A percentile compares a stretch with the other conserved stretches of the same genome.
phyloP scores from a whole-genome alignment of 2,329 filamentous ascomycete species.

The Pseudocercospora pini-densiflorae region DNA sequence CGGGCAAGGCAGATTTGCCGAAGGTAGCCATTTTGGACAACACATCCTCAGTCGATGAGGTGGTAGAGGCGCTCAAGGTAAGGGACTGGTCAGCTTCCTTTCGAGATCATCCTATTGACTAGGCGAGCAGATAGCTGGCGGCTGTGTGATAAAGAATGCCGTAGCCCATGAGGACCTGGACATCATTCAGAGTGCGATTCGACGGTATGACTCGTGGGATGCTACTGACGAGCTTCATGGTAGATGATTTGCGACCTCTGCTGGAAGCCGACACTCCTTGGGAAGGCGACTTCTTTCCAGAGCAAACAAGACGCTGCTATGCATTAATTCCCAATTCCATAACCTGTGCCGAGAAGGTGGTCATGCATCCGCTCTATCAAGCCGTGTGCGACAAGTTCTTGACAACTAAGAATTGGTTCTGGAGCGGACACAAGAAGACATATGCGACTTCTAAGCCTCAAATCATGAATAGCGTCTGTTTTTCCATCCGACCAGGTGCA shows the following conservation, averaged over 20 bases:
- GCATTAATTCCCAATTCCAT: slow-evolving; percentile 6
- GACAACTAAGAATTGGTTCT: slow-evolving; percentile 11
- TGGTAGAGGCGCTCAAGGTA: slow-evolving; percentile 12
- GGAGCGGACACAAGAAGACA: slow-evolving; percentile 16
- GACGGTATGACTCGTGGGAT: not conserved
- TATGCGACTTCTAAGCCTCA: slow-evolving; percentile 26
- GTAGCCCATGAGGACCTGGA: slow-evolving; percentile 5
- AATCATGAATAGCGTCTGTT: slow-evolving; percentile 35
- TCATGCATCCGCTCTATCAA: slow-evolving; percentile 17
- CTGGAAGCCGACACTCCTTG: slow-evolving; percentile 13
- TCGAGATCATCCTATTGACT: not conserved
- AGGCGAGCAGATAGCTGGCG: slow-evolving; percentile 3
- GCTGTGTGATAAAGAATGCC: slow-evolving; percentile 12
- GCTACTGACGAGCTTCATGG: not conserved
- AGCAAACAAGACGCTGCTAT: slow-evolving; percentile 11
- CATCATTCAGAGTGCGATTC: not conserved
- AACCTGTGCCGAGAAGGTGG: slow-evolving; percentile 6
- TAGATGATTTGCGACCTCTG: slow-evolving; percentile 9
- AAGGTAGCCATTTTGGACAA: slow-evolving; percentile 8
- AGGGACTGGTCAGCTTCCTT: not conserved
- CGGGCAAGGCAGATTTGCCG: not conserved
- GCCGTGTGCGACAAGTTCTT: slow-evolving; percentile 9
- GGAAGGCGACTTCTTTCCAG: slow-evolving; percentile 19
- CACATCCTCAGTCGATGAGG: slow-evolving; percentile 8
- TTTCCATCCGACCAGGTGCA: slow-evolving; percentile 36